Percentiles rank a stretch among this genome's conserved stretches.
These are phyloP conservation scores for Zelopaecilomyces penicillatus DNA, from an alignment of 2,329 filamentous ascomycete genomes.

Conservation along the genomic window DNA sequence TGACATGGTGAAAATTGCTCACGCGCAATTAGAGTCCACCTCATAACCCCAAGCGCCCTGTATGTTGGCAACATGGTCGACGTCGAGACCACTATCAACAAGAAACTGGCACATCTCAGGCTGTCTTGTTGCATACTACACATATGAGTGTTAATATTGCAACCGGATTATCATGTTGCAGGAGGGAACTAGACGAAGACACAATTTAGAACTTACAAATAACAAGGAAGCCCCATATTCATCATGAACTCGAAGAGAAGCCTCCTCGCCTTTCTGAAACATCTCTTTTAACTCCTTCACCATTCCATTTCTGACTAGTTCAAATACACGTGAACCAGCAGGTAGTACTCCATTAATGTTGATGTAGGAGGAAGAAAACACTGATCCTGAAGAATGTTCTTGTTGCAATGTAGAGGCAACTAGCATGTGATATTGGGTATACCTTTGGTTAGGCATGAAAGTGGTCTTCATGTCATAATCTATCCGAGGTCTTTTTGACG, in stretches of 20 bases:
- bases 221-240: conserved; percentile 13
- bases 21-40: no score
- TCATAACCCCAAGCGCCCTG: not conserved
- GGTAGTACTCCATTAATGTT: conserved; percentile 3
- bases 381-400: rapidly evolving
- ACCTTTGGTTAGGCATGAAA: not conserved
- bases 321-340: conserved; percentile 1
- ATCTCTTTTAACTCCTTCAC: conserved; percentile 4
- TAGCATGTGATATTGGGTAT: conserved; percentile 3
- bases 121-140: conserved; percentile 6
- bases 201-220: conserved; percentile 6
- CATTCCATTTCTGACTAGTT: not conserved
- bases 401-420: conserved; percentile 1
- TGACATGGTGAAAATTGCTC: no score
- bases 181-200: not conserved
- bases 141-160: not conserved
- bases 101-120: conserved; percentile 11
- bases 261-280: conserved; percentile 5
- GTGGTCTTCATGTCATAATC: conserved; percentile 2
- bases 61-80: conserved; percentile 4
- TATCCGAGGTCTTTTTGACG: not conserved
- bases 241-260: conserved; percentile 14
- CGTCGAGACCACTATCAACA: conserved; percentile 6
- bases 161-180: no score
- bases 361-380: conserved; percentile 4